Evolutionary conservation across 192 early-diverging fungal genomes (phyloP), one percentile per base, ranked within the genome.

Genomic region (Backusella liffmaniae): DNA sequence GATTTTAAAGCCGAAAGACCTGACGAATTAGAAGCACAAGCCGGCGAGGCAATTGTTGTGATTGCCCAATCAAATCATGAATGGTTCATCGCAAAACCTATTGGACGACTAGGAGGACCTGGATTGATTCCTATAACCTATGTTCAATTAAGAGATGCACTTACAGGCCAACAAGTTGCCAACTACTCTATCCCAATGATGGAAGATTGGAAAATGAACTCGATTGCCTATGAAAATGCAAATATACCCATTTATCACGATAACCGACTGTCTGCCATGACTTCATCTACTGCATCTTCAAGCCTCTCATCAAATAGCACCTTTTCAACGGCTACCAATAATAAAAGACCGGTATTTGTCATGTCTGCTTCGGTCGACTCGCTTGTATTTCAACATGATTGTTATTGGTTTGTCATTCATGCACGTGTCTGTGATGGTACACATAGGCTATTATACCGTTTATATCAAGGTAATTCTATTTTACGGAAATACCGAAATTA

Each of bases 51-150:
- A 26, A 86, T 93, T 72, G 76, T 92, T 21, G 81, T 93, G 30
- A 88, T 93, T 75, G 92, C 92, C 23, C 90, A 92, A 66, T 91
- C 89, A 74, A 92, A 90, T 68, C 85, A 86, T 23, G 92, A 93
- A 80, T 93, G 92, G 92, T 86, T 89, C 73, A 89, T 93, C 53
- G 92, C 88, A 41, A 91, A 89, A 82, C 89, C 88, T 34, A 86
- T 88, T 56, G 81, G 79, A 39, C 80, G 88, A 21, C 80, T 86
- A 26, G 86, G 86, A 16, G 86, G 85, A 8, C 88, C 92, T 42
- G 92, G 91, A 7, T 80, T 93, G 41, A 90, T 93, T 73, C 92
- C 92, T 3, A 85, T 91, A 16, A 84, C 86, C 32, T 93, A 88
- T 86, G 80, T 93, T n/a, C 84, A 92, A 77, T 82, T 92, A 77